phyloP scores from a whole-genome alignment of 345 rosid genomes.

The Passiflora organensis region DNA sequence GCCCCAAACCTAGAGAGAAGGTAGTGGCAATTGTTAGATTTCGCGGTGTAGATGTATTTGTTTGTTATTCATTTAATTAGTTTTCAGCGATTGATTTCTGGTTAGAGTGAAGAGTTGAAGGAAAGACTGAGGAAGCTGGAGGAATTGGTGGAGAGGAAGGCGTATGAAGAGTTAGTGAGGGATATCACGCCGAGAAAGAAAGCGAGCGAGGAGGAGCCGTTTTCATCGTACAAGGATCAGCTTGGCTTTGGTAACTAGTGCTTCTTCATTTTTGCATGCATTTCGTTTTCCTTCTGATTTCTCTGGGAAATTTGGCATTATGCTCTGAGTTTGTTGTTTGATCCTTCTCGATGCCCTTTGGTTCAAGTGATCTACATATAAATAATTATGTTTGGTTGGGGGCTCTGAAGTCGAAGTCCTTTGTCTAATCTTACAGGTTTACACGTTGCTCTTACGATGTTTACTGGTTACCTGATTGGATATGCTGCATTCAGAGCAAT shows the following conservation, averaged over 20 bases:
- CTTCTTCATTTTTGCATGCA: neutral
- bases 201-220: slow-evolving; percentile 47
- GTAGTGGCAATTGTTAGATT: slow-evolving; percentile 18
- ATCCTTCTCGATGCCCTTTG: no score
- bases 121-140: slow-evolving; percentile 60
- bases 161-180: slow-evolving; percentile 76
- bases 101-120: slow-evolving; percentile 70
- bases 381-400: neutral
- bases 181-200: slow-evolving; percentile 67
- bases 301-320: no score
- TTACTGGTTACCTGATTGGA: slow-evolving; percentile 90
- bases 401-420: neutral
- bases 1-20: slow-evolving; percentile 81
- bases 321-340: no score
- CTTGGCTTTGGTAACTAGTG: slow-evolving; percentile 71
- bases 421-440: slow-evolving; percentile 44
- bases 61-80: neutral
- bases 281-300: neutral
- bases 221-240: slow-evolving; percentile 94
- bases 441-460: slow-evolving; percentile 82
- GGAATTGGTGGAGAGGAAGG: slow-evolving; percentile 75
- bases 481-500: slow-evolving; percentile 79
- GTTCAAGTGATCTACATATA: neutral
- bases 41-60: neutral
- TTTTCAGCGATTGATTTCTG: neutral